Evolutionary conservation across 2,329 filamentous ascomycete species (phyloP).

Genomic region (Onygena corvina): DNA sequence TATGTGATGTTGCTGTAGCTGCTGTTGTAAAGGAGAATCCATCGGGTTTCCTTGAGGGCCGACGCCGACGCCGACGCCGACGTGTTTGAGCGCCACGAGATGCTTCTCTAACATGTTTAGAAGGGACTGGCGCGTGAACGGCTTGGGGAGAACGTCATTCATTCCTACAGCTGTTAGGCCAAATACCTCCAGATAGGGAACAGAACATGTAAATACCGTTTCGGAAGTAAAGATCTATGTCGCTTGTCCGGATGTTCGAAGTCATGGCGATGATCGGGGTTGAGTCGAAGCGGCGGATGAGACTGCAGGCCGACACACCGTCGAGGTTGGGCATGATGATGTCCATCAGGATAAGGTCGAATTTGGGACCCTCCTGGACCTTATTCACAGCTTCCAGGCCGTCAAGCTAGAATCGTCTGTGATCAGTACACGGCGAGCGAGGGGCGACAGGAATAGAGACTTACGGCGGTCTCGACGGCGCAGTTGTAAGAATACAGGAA

Average conservation of each 20-base stretch:
- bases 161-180: conserved; percentile 53
- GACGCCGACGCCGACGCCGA: conserved; percentile 15
- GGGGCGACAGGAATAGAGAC: conserved; percentile 21
- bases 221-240: conserved; percentile 93
- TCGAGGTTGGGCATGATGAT: conserved; percentile 97
- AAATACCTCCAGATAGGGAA: neutral
- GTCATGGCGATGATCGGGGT: conserved; percentile 96
- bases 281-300: conserved; percentile 76
- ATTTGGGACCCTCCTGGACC: conserved; percentile 54
- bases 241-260: conserved; percentile 90
- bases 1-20: conserved; percentile 42
- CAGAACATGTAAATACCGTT: conserved; percentile 55
- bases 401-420: conserved; percentile 51
- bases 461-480: conserved; percentile 50
- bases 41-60: conserved; percentile 33
- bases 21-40: conserved; percentile 34
- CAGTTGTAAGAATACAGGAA: conserved; percentile 55
- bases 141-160: conserved; percentile 94
- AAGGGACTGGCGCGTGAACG: conserved; percentile 83
- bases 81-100: conserved; percentile 68
- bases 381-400: conserved; percentile 86
- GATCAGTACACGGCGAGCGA: conserved; percentile 23
- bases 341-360: conserved; percentile 70
- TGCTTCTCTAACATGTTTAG: conserved; percentile 80
- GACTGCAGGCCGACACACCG: conserved; percentile 83